Conservation (phyloP, 345 rosid species). For the Acer negundo region DNA sequence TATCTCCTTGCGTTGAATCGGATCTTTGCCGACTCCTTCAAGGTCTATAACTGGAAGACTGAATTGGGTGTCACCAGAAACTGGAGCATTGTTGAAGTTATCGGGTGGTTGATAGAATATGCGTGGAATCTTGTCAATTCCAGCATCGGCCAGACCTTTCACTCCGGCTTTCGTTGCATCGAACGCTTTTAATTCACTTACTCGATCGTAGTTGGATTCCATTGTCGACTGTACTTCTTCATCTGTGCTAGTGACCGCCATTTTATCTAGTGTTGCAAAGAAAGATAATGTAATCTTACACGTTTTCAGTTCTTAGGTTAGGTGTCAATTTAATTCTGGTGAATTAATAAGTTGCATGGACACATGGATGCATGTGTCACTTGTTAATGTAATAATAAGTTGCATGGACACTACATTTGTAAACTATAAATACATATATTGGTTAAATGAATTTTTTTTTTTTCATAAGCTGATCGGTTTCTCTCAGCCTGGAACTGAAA, state of each 20-base stretch:
- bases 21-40: conserved; percentile 2
- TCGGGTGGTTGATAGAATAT: conserved; percentile 10
- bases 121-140: conserved; percentile 6
- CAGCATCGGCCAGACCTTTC: conserved; percentile 12
- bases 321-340: too few species aligned
- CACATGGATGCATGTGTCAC: too few species aligned
- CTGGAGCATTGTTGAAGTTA: background rate
- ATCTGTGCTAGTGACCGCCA: background rate
- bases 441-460: too few species aligned
- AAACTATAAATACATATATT: too few species aligned
- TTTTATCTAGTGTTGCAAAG: background rate
- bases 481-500: too few species aligned
- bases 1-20: conserved; percentile 13
- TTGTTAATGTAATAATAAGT: too few species aligned
- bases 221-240: background rate
- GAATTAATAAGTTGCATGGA: too few species aligned
- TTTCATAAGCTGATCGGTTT: too few species aligned
- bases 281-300: too few species aligned
- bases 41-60: conserved; percentile 1
- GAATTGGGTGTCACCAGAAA: background rate
- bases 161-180: conserved; percentile 18
- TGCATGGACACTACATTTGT: too few species aligned
- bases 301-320: too few species aligned
- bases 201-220: conserved; percentile 3
- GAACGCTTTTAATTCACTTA: conserved; percentile 16